phyloP scores from a whole-genome alignment of 2,329 filamentous ascomycete genomes.

The Orbilia brochopaga region DNA sequence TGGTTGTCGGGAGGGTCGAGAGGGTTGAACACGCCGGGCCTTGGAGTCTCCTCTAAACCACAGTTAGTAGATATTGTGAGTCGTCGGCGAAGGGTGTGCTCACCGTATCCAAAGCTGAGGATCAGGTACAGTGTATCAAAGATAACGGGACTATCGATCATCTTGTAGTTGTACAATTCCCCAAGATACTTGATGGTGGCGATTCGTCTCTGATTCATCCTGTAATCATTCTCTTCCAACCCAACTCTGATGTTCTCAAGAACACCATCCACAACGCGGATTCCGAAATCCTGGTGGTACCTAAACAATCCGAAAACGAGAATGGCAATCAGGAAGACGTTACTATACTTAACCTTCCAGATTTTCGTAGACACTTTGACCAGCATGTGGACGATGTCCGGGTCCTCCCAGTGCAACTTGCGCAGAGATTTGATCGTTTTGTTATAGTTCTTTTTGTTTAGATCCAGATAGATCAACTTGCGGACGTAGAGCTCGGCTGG shows the following conservation, averaged over 20 bases:
- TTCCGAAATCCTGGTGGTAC: conserved; percentile 89
- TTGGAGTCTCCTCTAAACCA: conserved; percentile 73
- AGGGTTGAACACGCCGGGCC: conserved; percentile 75
- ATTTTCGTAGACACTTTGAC: conserved; percentile 95
- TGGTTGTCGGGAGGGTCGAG: conserved; percentile 92
- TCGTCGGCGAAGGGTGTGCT: conserved; percentile 53
- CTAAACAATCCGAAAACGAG: conserved; percentile 86
- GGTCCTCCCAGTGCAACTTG: conserved; percentile 96
- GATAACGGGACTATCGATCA: conserved; percentile 92
- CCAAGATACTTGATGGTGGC: conserved; percentile 96
- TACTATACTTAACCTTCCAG: conserved; percentile 96
- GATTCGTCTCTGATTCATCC: conserved; percentile 91
- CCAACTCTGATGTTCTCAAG: conserved; percentile 87
- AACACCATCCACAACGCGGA: conserved; percentile 88
- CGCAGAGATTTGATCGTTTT: conserved; percentile 93
- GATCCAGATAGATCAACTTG: conserved; percentile 88
- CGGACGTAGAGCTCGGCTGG: conserved; percentile 91
- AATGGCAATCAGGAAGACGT: conserved; percentile 90
- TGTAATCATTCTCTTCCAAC: conserved; percentile 94
- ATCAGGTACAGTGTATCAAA: conserved; percentile 96
- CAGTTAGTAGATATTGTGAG: conserved; percentile 48
- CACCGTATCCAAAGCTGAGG: conserved; percentile 85
- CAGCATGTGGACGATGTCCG: conserved; percentile 78
- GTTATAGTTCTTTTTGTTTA: conserved; percentile 92
- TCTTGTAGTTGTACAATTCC: conserved; percentile 95